phyloP scores from a whole-genome alignment of 306 rosid species.

The Pueraria montana region DNA sequence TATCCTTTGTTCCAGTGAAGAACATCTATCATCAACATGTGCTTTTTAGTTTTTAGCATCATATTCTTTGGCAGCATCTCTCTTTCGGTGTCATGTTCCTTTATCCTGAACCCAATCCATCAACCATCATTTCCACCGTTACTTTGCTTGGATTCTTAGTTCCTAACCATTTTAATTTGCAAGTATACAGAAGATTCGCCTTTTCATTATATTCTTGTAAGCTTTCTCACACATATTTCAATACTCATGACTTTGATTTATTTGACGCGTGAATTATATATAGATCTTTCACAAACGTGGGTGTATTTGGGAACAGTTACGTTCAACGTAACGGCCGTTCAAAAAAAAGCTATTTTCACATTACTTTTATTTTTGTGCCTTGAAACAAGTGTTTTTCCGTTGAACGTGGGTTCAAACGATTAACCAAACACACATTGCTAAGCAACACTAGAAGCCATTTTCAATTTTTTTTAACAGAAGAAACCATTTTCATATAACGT shows the following conservation, averaged over 20 bases:
- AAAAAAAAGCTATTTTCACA: too few relatives aligned
- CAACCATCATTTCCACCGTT: not conserved
- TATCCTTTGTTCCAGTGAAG: not conserved
- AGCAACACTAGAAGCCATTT: too few relatives aligned
- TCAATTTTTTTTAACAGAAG: too few relatives aligned
- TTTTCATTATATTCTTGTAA: not conserved
- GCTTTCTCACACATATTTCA: not conserved
- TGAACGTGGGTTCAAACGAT: too few relatives aligned
- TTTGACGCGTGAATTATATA: too few relatives aligned
- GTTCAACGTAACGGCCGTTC: too few relatives aligned
- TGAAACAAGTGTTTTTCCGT: too few relatives aligned
- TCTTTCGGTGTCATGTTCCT: slow-evolving; percentile 10
- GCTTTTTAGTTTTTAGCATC: not conserved
- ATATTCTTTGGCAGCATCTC: slow-evolving; percentile 19
- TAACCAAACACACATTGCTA: too few relatives aligned
- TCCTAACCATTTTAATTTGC: not conserved
- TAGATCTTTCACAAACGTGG: too few relatives aligned
- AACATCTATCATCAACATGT: not conserved
- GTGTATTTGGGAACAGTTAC: too few relatives aligned
- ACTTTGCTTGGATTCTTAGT: not conserved
- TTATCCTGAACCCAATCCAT: not conserved
- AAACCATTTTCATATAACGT: too few relatives aligned
- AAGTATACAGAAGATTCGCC: not conserved
- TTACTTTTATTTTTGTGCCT: too few relatives aligned
- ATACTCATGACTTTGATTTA: not conserved